These are phyloP conservation scores for Trypanosoma boissoni DNA, from an alignment of 208 protist genomes.

Conservation along the genomic window DNA sequence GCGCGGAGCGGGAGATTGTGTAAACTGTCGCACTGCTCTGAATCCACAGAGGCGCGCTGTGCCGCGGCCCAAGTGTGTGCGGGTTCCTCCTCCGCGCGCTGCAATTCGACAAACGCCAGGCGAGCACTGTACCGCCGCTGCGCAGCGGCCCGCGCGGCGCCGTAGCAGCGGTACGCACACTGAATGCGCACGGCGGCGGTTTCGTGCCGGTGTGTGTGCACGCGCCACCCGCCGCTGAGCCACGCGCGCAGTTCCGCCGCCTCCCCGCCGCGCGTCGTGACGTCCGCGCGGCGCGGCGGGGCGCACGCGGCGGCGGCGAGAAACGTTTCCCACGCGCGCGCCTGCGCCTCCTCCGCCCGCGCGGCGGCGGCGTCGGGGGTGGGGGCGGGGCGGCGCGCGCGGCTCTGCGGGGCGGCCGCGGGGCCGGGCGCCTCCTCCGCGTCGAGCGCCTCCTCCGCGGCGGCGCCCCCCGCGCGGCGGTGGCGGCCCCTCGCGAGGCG, in stretches of 20 bases:
- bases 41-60: constrained; percentile 18
- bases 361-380: constrained; percentile 2
- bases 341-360: constrained; percentile 22
- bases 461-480: constrained; percentile 25
- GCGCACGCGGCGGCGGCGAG: background rate
- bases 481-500: constrained; percentile 15
- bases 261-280: constrained; percentile 45
- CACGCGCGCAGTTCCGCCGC: constrained; percentile 50
- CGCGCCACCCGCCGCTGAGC: constrained; percentile 57
- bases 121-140: constrained; percentile 41
- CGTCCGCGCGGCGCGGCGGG: constrained; percentile 15
- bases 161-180: constrained; percentile 64
- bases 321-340: background rate
- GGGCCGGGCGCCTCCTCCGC: background rate
- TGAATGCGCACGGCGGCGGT: constrained; percentile 78
- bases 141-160: constrained; percentile 31
- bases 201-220: constrained; percentile 80
- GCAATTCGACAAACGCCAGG: constrained; percentile 35
- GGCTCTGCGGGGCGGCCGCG: background rate
- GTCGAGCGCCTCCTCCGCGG: constrained; percentile 1
- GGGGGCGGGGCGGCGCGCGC: background rate
- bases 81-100: constrained; percentile 40
- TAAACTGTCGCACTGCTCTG: constrained; percentile 8
- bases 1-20: constrained; percentile 11
- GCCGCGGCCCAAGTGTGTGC: constrained; percentile 49